Base-by-base conservation (phyloP, 208 protist species). In the Leishmania turanica region DNA sequence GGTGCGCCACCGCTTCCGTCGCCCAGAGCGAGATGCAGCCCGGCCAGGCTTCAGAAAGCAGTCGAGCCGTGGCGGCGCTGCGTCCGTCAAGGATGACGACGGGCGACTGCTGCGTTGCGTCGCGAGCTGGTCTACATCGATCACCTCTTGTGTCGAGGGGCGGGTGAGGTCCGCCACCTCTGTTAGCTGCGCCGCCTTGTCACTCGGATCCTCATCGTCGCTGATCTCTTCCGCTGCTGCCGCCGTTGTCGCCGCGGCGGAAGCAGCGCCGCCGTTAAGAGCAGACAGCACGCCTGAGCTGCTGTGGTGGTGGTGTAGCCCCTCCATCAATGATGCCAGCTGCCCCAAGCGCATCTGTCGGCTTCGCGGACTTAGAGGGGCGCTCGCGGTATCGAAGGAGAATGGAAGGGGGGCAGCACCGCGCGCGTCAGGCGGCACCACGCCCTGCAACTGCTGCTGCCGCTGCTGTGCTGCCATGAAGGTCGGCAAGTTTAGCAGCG, bases 81-180 rank as follows among this genome's bases (percentile, higher is more conserved):
- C 6, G 21, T 31, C 78, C 5, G 24, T 21, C 37, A 37, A 54
- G 19, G 42, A 40, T 54, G 80, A 42, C 19, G 64, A 21, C 5
- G 66, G 3, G 45, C 53, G 69, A 31, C n/a, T 62, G 47, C 74
- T 87, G 75, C 70, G 84, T 85, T 81, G 75, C 74, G 78, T 94
- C 56, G 54, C 74, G 65, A 82, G 56, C 65, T 78, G 84, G 71
- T 85, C 82, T n/a, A 85, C 82, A 31, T 85, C 82, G 7, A 85
- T 58, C 31, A 78, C 70, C 45, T 85, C 82, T 19, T 79, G 82
- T 69, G 69, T 65, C 1, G 82, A 82, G 37, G 77, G n/a, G 15
- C 62, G 73, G 3, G 77, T 79, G 27, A 82, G 65, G 17, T 85
- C 82, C 15, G 79, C 72, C 77, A 82, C 82, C 2, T 78, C 77